Base-by-base conservation (phyloP, 352 stramenopile species). In the Globisporangium nunn region DNA sequence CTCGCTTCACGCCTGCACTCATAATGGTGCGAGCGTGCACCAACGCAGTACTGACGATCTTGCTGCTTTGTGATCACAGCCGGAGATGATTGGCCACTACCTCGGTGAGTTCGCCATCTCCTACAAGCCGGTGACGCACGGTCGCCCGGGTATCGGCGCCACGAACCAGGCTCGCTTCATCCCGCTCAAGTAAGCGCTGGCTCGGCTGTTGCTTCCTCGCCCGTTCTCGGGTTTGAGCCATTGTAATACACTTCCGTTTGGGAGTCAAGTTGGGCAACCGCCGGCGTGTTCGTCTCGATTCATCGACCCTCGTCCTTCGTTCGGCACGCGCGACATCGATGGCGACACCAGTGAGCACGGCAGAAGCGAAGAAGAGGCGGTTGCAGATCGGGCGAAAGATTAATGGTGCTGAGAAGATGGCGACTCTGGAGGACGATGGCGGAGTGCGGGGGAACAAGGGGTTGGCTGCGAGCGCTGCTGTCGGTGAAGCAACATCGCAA, bases 81-180 rank as follows among this genome's bases (percentile, higher is more conserved):
- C 97, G 33, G 97, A 99, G 78, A 99, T 99, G 97, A 96, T 99
- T 60, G 97, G 97, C 62, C 97, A 99, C 91, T 99, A 99, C 85
- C 89, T 99, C 48, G 97, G 94, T 81, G 97, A 99, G 81, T 99
- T 99, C 72, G 97, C 96, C 67, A 99, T 99, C 83, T 98, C 97
- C 39, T 95, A 93, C 80, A 98, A 98, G 88, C 96, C 96, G 55
- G 96, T 99, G 50, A 90, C 94, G 71, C 96, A 99, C 85, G 96
- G 97, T 84, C 95, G 97, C 81, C 97, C 97, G 66, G 97, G 97
- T 96, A 98, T 99, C 66, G 97, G 95, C 59, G 96, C 96, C 52
- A 98, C 96, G 55, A 97, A 98, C 80, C 91, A 93, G 75, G 95
- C 89, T 58, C 92, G 97, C 77, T 99, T 99, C 88, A 99, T 99